Evolutionary conservation across 352 stramenopile genomes (phyloP).

Genomic region (Blastocystis sp.): DNA sequence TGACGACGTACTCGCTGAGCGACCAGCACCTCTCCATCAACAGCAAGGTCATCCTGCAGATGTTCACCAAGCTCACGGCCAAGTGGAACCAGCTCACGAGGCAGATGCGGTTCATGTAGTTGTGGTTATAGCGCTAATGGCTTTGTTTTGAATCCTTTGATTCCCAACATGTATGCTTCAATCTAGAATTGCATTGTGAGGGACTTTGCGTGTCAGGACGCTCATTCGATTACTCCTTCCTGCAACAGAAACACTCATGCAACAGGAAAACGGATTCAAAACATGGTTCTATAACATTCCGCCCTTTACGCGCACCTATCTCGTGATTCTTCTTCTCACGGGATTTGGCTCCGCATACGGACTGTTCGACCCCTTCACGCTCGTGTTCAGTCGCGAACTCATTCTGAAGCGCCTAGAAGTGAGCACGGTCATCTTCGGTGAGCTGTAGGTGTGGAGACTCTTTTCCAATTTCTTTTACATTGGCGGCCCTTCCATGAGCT

Average conservation of each 20-base stretch:
- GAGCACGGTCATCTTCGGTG: background rate
- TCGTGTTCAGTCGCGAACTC: conserved; percentile 13
- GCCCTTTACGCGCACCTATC: conserved; percentile 49
- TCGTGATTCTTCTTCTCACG: conserved; percentile 50
- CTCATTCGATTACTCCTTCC: background rate
- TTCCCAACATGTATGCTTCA: no score
- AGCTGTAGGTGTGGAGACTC: conserved; percentile 51
- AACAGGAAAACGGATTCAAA: conserved; percentile 23
- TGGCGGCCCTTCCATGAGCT: conserved; percentile 65
- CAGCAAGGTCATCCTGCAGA: conserved; percentile 66
- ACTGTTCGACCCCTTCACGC: conserved; percentile 18
- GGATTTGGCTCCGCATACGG: conserved; percentile 28
- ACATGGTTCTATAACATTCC: conserved; percentile 40
- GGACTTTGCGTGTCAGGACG: no score
- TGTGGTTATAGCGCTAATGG: background rate
- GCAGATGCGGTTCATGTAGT: conserved; percentile 60
- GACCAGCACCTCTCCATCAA: conserved; percentile 63
- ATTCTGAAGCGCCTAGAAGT: conserved; percentile 45
- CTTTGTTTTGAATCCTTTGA: no score
- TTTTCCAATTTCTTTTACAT: conserved; percentile 67
- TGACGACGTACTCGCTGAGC: conserved; percentile 51
- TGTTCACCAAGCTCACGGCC: conserved; percentile 61
- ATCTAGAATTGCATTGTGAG: no score
- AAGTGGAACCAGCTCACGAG: conserved; percentile 62
- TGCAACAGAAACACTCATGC: background rate